phyloP scores from a whole-genome alignment of 768 basidiomycete species.

The Tylopilus plumbeoviolaceoides region DNA sequence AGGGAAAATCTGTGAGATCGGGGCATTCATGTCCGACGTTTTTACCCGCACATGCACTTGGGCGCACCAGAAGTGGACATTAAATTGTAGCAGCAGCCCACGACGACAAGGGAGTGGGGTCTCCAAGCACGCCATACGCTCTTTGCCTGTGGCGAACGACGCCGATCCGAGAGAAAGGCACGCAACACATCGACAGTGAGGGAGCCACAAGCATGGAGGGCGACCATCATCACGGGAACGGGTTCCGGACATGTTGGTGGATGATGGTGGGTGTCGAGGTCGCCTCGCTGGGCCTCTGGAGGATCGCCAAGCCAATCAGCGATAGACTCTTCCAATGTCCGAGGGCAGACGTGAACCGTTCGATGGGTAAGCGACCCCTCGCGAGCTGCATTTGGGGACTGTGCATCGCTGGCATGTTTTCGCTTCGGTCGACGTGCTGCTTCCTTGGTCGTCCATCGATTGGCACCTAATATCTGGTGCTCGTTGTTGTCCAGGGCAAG shows the following conservation, averaged over 20 bases:
- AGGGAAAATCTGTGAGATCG: conserved; percentile 48
- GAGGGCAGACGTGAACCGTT: conserved; percentile 51
- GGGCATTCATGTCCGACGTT: conserved; percentile 2
- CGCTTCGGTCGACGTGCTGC: conserved; percentile 16
- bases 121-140: conserved; percentile 37
- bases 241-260: conserved; percentile 4
- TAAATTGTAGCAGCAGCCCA: conserved; percentile 81
- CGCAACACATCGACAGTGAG: conserved; percentile 65
- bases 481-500: conserved; percentile 66
- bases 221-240: conserved; percentile 56
- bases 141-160: conserved; percentile 4
- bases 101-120: conserved; percentile 51
- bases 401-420: conserved; percentile 2
- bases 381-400: background rate
- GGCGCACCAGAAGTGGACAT: conserved; percentile 47
- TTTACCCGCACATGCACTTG: background rate
- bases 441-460: conserved; percentile 36
- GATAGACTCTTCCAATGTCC: conserved; percentile 42
- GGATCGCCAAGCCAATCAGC: conserved; percentile 47
- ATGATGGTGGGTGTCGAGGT: background rate
- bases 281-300: background rate
- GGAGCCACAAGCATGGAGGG: conserved; percentile 73
- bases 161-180: conserved; percentile 37
- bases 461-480: conserved; percentile 56
- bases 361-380: conserved; percentile 47